Percentiles rank a stretch among this genome's conserved stretches.
phyloP scores from a whole-genome alignment of 495 filamentous ascomycete genomes.

The Penicilliopsis zonata region DNA sequence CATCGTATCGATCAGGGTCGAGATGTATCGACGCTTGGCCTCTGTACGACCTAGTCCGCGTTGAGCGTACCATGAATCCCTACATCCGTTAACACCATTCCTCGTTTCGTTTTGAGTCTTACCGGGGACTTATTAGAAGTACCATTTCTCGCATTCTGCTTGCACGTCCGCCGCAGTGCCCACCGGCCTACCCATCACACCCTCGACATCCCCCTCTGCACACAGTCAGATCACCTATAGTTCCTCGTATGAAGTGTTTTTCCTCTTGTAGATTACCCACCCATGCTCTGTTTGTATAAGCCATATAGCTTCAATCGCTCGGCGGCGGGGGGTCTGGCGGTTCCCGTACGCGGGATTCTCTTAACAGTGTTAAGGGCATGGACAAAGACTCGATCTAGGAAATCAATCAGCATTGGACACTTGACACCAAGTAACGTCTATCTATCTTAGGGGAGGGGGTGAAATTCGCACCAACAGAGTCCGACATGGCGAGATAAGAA shows the following conservation, averaged over 20 bases:
- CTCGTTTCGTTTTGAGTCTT: no score
- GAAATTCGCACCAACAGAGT: conserved; percentile 38
- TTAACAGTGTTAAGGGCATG: conserved; percentile 98
- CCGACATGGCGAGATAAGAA: conserved; percentile 35
- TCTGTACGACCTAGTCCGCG: conserved; percentile 72
- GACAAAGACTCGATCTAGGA: conserved; percentile 86
- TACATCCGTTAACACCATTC: conserved; percentile 4
- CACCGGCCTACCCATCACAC: conserved; percentile 76
- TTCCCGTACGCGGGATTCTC: conserved; percentile 88
- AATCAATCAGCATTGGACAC: not conserved
- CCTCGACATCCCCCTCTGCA: conserved; percentile 88
- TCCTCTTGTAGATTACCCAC: conserved; percentile 32
- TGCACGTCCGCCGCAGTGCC: conserved; percentile 39
- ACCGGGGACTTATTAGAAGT: conserved; percentile 6
- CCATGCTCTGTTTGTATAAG: conserved; percentile 97
- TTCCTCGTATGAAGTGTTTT: no score
- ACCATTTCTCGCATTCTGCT: conserved; percentile 53
- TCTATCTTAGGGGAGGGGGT: no score
- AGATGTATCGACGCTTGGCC: conserved; percentile 88
- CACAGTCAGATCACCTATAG: no score
- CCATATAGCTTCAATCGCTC: conserved; percentile 91
- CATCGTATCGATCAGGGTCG: conserved; percentile 91
- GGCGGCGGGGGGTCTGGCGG: conserved; percentile 68
- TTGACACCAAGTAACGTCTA: conserved; percentile 1
- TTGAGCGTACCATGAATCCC: conserved; percentile 88